Evolutionary conservation across 768 basidiomycete species (phyloP), one percentile per base, ranked within the genome.

Genomic region (Boletus sensibilis): DNA sequence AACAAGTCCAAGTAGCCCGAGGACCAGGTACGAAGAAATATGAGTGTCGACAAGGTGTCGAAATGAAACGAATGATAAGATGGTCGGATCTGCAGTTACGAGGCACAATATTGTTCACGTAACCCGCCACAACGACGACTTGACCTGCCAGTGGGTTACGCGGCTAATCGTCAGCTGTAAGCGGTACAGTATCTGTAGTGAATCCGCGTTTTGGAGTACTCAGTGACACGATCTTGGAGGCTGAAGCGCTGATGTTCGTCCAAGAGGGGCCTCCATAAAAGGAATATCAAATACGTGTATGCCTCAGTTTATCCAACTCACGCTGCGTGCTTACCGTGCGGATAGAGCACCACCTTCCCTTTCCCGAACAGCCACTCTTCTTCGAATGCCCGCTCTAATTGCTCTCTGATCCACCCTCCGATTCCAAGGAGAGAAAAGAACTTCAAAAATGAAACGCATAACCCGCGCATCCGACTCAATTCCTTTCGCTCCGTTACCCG

Each of bases 241-340:
- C n/a, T n/a, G n/a, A n/a, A n/a, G n/a, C n/a, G n/a, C 7, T 27
- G 25, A 27, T 27, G 25, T 29, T 29, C 27, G 27, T 40, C 13
- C 40, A 23, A 27, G n/a, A 12, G 16, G 18, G 41, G 43, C 21
- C 20, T 31, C 62, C 49, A 51, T 64, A 64, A 64, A 64, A 64
- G 63, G 63, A 43, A 51, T 5, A 5, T 12, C 40, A 33, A 38
- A 34, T 35, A 33, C 7, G 3, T 33, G 21, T 10, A 18, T 44
- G 10, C 3, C 20, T 14, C n/a, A 43, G 34, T 29, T 53, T 41
- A 25, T 38, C 53, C 16, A 23, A 31, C 21, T 25, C 18, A 4
- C 42, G 3, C 31, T 29, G 40, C 60, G 51, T 63, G 61, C 37
- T 23, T 7, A 18, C 25, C 42, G 34, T 25, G 48, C 27, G 50